Percentiles rank a stretch among this genome's conserved stretches.
Evolutionary conservation across 192 early-diverging fungal genomes (phyloP).

Genomic region (Umbelopsis isabellina): DNA sequence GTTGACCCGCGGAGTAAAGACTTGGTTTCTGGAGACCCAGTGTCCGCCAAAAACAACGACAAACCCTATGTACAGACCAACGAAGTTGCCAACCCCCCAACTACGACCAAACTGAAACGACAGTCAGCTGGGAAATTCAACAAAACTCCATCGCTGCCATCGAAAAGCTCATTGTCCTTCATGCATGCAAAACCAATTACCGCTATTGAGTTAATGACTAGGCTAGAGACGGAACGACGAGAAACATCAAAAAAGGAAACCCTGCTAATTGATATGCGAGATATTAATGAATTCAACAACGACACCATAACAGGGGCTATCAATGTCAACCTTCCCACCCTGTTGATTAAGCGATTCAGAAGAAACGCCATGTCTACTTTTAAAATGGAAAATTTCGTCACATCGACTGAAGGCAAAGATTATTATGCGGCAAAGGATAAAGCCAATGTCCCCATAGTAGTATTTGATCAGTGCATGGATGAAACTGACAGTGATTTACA

Average conservation of each 20-base stretch:
- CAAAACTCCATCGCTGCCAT: not conserved
- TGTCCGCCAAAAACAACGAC: too few relatives aligned
- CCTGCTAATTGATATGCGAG: constrained; percentile 36
- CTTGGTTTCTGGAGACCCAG: too few relatives aligned
- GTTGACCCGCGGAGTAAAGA: not conserved
- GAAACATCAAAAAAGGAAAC: not conserved
- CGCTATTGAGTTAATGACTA: constrained; percentile 4
- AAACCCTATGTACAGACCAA: not conserved
- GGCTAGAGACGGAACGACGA: not conserved
- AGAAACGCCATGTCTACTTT: constrained; percentile 54
- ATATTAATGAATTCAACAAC: constrained; percentile 28
- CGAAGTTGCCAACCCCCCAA: not conserved
- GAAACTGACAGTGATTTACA: constrained; percentile 34
- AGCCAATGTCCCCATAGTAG: constrained; percentile 33
- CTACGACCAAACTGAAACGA: constrained; percentile 10
- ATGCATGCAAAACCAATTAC: not conserved
- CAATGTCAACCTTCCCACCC: constrained; percentile 58
- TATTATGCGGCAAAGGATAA: constrained; percentile 36
- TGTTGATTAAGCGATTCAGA: constrained; percentile 54
- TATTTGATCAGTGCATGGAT: constrained; percentile 48
- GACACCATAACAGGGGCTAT: constrained; percentile 36
- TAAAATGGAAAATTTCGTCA: constrained; percentile 55
- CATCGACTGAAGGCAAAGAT: constrained; percentile 50
- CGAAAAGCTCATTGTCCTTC: not conserved
- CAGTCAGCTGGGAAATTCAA: not conserved